Percentiles rank a stretch among this genome's conserved stretches.
phyloP scores from a whole-genome alignment of 2,329 filamentous ascomycete genomes.

The Apiospora aurea region DNA sequence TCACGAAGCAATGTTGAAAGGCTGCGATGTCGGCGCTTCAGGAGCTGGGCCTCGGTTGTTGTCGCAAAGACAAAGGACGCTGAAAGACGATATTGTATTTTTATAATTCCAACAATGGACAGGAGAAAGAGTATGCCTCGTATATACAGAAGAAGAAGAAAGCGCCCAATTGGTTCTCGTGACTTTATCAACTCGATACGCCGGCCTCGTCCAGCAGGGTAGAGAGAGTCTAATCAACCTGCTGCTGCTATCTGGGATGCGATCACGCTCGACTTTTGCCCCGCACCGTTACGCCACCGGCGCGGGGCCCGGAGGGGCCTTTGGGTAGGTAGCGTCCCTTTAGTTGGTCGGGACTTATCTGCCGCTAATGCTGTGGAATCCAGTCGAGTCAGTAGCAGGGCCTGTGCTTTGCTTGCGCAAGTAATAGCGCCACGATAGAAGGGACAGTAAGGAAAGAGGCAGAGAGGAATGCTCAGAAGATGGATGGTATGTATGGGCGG shows the following conservation, averaged over 20 bases:
- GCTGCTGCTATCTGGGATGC: conserved; percentile 3
- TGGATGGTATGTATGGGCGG: neutral
- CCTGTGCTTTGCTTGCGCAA: no score
- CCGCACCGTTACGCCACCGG: conserved; percentile 11
- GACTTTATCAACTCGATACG: neutral
- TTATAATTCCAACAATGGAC: neutral
- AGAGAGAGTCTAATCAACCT: no score
- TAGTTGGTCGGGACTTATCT: neutral
- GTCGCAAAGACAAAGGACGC: no score
- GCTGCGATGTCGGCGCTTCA: neutral
- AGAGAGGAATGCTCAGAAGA: neutral
- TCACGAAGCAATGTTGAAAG: neutral
- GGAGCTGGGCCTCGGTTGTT: no score
- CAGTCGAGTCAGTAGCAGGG: neutral
- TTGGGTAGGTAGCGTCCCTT: neutral
- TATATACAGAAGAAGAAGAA: neutral
- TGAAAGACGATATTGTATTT: neutral
- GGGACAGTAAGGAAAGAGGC: neutral
- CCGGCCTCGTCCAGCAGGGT: neutral
- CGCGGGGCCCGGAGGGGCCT: neutral
- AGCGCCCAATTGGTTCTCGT: neutral
- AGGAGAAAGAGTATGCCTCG: neutral
- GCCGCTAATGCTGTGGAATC: neutral
- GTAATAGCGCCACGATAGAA: neutral
- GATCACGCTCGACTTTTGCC: conserved; percentile 9